Evolutionary conservation across 179 eudicot species (phyloP), one percentile per base, ranked within the genome.

Genomic region (Spergularia azorica): DNA sequence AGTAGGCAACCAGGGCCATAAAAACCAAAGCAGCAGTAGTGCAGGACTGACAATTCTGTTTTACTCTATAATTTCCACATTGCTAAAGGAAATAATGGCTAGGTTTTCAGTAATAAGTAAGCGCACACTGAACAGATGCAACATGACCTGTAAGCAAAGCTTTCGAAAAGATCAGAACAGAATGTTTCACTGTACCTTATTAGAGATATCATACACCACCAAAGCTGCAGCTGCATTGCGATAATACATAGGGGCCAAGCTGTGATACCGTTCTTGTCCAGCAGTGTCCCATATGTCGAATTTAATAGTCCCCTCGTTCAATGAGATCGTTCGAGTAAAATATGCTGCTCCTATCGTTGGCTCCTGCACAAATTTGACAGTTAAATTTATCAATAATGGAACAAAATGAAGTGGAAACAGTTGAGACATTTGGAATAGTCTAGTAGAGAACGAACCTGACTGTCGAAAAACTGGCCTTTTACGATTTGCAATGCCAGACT

Each of bases 221-320:
- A 64, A n/a, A 13, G 69, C 51, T 13, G 69, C 69, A 16, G 69
- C 20, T 5, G 69, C 69, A 8, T 39, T 39, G 6, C 69, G 46
- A 36, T 64, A 64, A 64, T 90, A 90, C 94, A 90, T 90, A 50
- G 94, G 94, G 80, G 92, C 92, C 84, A 90, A 79, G 86, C 92
- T 88, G 54, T 90, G 89, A 79, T 90, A 90, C 50, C 90, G 80
- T 73, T 90, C 94, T 79, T 90, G 94, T 61, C 94, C 94, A 0
- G 94, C 94, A 14, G 94, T 90, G 79, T 90, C 94, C 94, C 94
- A 90, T 77, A 90, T 88, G 76, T 90, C 94, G 80, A 90, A 88
- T 67, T 90, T 90, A 32, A 91, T 89, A 0, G 91, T 87, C 13
- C 83, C 84, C 17, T 89, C 90, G 17, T 86, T 86, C 64, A 88